These are phyloP conservation scores for Psidium friedrichsthalianum DNA, from an alignment of 345 rosid species.

Conservation along the genomic window DNA sequence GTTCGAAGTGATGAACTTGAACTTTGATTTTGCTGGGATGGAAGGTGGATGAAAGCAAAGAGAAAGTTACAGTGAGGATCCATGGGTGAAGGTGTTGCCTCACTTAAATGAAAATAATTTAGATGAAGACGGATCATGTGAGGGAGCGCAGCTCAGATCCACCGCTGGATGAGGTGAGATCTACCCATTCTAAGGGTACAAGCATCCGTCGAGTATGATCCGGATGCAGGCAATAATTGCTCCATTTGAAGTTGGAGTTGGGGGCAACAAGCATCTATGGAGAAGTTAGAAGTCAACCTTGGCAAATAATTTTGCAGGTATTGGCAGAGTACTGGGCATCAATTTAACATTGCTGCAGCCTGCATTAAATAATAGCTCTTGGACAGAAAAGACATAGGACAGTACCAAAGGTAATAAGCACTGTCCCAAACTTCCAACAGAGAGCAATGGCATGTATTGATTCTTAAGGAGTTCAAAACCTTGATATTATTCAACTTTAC, in stretches of 20 bases:
- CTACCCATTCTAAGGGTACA: not conserved
- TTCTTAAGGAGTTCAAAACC: not conserved
- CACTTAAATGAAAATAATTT: not conserved
- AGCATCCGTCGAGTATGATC: not conserved
- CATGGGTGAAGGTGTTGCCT: not conserved
- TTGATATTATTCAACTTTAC: not conserved
- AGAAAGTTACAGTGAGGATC: not conserved
- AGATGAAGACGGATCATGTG: not conserved
- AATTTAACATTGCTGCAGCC: slow-evolving; percentile 96
- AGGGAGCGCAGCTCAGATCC: not conserved
- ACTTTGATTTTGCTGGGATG: not conserved
- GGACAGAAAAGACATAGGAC: not conserved
- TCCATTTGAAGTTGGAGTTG: not conserved
- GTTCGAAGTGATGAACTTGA: not conserved
- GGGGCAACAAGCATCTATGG: not conserved
- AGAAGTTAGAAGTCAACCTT: slow-evolving; percentile 15
- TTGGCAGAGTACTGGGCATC: slow-evolving; percentile 71
- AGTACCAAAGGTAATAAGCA: not conserved
- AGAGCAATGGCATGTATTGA: not conserved
- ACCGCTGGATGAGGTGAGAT: not conserved
- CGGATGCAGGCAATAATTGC: not conserved
- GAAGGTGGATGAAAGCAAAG: not conserved
- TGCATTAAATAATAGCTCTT: slow-evolving; percentile 8
- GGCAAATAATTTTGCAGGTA: slow-evolving; percentile 47
- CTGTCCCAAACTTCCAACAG: not conserved